Conservation (phyloP, 148 eudicot genomes). For the Limonium bicolor region DNA sequence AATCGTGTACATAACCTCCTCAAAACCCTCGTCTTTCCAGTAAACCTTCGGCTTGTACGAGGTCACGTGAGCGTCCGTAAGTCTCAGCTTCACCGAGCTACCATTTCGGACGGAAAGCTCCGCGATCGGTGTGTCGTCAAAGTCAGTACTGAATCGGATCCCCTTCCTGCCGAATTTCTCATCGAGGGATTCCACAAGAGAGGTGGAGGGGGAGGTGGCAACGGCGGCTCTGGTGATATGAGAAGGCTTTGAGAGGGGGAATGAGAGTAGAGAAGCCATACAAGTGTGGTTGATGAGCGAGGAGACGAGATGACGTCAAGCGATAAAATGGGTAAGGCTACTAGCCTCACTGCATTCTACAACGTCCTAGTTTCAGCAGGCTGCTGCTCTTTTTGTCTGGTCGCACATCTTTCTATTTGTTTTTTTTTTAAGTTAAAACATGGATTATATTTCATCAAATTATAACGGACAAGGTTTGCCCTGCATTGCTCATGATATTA, state of each 20-base stretch:
- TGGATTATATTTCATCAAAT: no score
- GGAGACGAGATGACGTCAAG: no score
- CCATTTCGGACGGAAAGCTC: slow-evolving; percentile 84
- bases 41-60: slow-evolving; percentile 87
- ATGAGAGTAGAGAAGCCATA: slow-evolving; percentile 72
- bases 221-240: slow-evolving; percentile 22
- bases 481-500: no score
- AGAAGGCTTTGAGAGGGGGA: slow-evolving; percentile 36
- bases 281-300: not conserved
- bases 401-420: no score
- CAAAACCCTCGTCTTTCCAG: slow-evolving; percentile 82
- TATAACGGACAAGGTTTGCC: no score
- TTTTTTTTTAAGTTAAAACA: no score
- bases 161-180: slow-evolving; percentile 79
- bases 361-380: no score
- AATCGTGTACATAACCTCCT: slow-evolving; percentile 64
- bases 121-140: slow-evolving; percentile 17
- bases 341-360: no score
- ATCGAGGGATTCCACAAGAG: slow-evolving; percentile 37
- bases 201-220: slow-evolving; percentile 8
- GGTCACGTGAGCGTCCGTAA: slow-evolving; percentile 54
- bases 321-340: no score
- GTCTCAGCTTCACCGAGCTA: slow-evolving; percentile 53
- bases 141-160: slow-evolving; percentile 42
- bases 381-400: no score